Conservation (phyloP, 2,329 filamentous ascomycete genomes). For the Monosporascus sp. region DNA sequence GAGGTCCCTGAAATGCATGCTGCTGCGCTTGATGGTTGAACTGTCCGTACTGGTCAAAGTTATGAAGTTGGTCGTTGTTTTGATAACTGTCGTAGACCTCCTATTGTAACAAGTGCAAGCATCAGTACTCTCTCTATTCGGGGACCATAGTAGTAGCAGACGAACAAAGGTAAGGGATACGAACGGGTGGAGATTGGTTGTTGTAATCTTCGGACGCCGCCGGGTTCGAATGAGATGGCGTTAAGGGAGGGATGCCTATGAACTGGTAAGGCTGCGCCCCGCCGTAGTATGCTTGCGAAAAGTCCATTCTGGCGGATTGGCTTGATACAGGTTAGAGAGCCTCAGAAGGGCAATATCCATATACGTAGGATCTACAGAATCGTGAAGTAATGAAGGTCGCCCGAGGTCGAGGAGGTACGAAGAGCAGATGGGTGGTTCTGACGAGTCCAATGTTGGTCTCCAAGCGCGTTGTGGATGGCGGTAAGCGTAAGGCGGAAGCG, state of each 20-base stretch:
- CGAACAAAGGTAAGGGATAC: slow-evolving; percentile 23
- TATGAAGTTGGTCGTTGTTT: slow-evolving; percentile 42
- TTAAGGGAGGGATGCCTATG: slow-evolving; percentile 48
- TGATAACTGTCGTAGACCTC: slow-evolving; percentile 45
- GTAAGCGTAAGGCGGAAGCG: neutral
- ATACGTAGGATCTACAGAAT: too few species aligned
- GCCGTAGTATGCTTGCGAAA: slow-evolving; percentile 45
- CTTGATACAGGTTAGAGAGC: slow-evolving; percentile 1
- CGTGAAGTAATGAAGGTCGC: too few species aligned
- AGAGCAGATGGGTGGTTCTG: neutral
- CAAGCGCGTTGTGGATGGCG: neutral
- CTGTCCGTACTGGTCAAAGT: slow-evolving; percentile 40
- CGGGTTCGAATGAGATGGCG: slow-evolving; percentile 51
- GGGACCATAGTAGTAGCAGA: slow-evolving; percentile 19
- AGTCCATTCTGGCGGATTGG: slow-evolving; percentile 41
- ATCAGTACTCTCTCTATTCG: slow-evolving; percentile 19
- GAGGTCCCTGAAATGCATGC: slow-evolving; percentile 38
- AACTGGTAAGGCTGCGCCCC: slow-evolving; percentile 49
- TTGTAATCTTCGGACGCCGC: slow-evolving; percentile 50
- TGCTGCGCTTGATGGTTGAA: slow-evolving; percentile 33
- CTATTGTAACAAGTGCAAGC: slow-evolving; percentile 28
- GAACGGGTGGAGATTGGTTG: slow-evolving; percentile 50
- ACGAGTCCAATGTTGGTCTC: neutral
- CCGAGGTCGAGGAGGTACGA: too few species aligned
- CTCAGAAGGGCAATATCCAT: neutral